Conservation (phyloP, 2,329 filamentous ascomycete genomes). For the Raffaelea arxii region DNA sequence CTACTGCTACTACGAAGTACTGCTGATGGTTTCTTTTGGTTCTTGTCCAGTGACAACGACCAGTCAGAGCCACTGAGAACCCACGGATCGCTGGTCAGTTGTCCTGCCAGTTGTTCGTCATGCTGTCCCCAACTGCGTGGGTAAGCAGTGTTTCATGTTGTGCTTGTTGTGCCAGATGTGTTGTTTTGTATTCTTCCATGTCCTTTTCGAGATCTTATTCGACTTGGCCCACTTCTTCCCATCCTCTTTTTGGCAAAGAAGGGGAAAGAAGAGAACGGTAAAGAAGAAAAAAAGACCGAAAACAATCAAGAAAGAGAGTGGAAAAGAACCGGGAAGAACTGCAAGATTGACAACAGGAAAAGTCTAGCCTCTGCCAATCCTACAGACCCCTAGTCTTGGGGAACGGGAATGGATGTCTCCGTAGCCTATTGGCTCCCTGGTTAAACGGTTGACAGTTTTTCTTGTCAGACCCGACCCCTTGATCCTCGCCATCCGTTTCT, state of each 20-base stretch:
- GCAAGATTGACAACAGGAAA: neutral
- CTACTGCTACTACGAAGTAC: neutral
- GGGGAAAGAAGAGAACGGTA: neutral
- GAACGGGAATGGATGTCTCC: neutral
- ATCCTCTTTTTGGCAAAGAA: neutral
- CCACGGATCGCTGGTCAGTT: neutral
- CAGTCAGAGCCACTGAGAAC: slow-evolving; percentile 7
- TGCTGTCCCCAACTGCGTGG: slow-evolving; percentile 31
- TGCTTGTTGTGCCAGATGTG: slow-evolving; percentile 25
- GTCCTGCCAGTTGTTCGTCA: too few species aligned
- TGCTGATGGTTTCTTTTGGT: slow-evolving; percentile 7
- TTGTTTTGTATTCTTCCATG: slow-evolving; percentile 30
- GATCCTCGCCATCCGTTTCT: neutral
- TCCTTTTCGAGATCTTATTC: slow-evolving; percentile 26
- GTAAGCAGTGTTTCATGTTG: slow-evolving; percentile 35
- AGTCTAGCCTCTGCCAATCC: neutral
- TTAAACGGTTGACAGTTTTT: neutral
- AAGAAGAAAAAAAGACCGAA: neutral
- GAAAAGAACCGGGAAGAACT: neutral
- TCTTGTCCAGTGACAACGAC: neutral
- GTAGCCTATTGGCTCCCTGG: neutral
- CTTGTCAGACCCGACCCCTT: too few species aligned
- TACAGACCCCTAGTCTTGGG: neutral
- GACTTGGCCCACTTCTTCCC: slow-evolving; percentile 15
- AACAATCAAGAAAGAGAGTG: neutral